Base-by-base conservation (phyloP, 192 early-diverging fungal genomes). In the Backusella westeae region DNA sequence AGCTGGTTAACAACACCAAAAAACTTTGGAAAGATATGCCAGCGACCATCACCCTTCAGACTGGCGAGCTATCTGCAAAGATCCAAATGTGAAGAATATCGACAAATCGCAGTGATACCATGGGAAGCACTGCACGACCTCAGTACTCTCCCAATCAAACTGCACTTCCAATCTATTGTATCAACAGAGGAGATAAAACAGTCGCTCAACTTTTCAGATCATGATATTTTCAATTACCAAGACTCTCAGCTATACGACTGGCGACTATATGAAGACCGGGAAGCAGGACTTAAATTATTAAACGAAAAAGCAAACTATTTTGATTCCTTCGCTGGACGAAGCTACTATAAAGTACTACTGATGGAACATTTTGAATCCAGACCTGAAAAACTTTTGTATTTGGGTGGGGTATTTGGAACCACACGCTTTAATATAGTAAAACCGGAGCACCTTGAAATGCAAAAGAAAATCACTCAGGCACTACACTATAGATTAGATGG, bases 231-330 rank as follows among this genome's bases (percentile, higher is more conserved):
- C 34, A 71, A 78, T 21, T 52, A 82, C 9, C 34, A 80, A 19
- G 88, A 89, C 63, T 32, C 39, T 14, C 69, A 70, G 19, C 59
- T 82, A 35, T 88, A 84, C 35, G 87, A 85, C 59, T 89, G 85
- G 75, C 59, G 81, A 26, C 78, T 89, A 21, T 87, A 78, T 49
- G 87, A 89, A 56, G 79, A 81, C 21, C 75, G 77, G 26, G 41
- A 82, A 3, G 39, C 15, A 26, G 67, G 46, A 26, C 32, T 29
- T 7, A 52, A 29, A 29, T 38, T 77, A 29, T 21, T 77, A 12
- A 17, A 21, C 14, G 34, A 69, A n/a, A 23, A 53, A 29, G 23
- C 67, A 23, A 67, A 77, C 42, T 77, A 42, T 71, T 44, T 77
- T 34, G 69, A 77, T 39, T 52, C 67, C 38, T 72, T 72, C 32